Evolutionary conservation across 2,329 filamentous ascomycete genomes (phyloP).

Genomic region (Ascochyta viciae-villosae): DNA sequence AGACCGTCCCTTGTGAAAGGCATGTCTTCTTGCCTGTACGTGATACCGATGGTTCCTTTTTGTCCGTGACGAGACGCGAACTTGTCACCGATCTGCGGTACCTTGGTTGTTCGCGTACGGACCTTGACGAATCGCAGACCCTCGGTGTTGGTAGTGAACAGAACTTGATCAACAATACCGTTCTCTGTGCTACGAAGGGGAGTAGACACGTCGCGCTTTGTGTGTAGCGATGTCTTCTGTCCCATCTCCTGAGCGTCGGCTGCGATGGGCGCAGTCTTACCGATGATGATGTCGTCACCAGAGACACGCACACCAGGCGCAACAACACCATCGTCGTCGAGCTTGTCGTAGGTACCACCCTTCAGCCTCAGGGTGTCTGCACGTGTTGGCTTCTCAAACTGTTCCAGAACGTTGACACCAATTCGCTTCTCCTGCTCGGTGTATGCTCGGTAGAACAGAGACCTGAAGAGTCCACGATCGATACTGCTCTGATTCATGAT

Average conservation of each 20-base stretch:
- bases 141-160: conserved; percentile 93
- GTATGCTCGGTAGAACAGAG: conserved; percentile 97
- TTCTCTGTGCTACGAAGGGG: conserved; percentile 94
- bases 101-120: conserved; percentile 94
- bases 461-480: conserved; percentile 94
- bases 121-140: conserved; percentile 97
- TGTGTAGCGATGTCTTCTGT: conserved; percentile 86
- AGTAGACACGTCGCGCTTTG: conserved; percentile 94
- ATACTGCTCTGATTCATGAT: conserved; percentile 99
- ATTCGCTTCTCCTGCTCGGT: conserved; percentile 97
- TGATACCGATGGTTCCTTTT: conserved; percentile 99
- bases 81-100: conserved; percentile 98
- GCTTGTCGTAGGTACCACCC: conserved; percentile 95
- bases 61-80: conserved; percentile 99
- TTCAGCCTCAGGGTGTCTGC: conserved; percentile 89
- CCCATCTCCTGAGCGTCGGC: conserved; percentile 93
- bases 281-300: conserved; percentile 98
- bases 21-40: conserved; percentile 98
- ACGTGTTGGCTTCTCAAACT: conserved; percentile 93
- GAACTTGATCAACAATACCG: conserved; percentile 92
- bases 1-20: conserved; percentile 93
- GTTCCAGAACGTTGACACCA: conserved; percentile 89
- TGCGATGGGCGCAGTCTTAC: conserved; percentile 94
- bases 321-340: conserved; percentile 95
- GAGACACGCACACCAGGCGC: conserved; percentile 93